Evolutionary conservation across 331 rosid species (phyloP).

Genomic region (Rosa hybrid): DNA sequence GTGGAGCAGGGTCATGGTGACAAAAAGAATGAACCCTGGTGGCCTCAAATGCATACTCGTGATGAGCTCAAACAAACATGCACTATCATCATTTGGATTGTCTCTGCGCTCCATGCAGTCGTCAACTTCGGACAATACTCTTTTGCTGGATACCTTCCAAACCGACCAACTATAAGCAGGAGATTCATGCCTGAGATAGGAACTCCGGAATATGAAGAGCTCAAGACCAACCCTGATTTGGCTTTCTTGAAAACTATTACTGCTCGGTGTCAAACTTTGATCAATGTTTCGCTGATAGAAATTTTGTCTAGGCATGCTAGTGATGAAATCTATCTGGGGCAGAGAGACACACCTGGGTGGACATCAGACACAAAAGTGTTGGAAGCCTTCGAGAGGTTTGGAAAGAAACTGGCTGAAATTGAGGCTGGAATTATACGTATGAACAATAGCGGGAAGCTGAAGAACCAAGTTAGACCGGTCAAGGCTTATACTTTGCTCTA

Average conservation of each 20-base stretch:
- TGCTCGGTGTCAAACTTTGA: neutral
- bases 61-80: neutral
- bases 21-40: neutral
- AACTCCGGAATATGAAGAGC: slow-evolving; percentile 9
- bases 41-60: slow-evolving; percentile 2
- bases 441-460: neutral
- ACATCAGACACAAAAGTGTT: neutral
- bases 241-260: slow-evolving; percentile 11
- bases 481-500: neutral
- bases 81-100: neutral
- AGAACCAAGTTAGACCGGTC: neutral
- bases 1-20: slow-evolving; percentile 3
- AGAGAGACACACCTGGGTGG: slow-evolving; percentile 4
- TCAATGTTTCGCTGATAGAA: neutral
- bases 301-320: neutral
- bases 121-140: slow-evolving; percentile 7
- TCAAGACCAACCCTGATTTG: slow-evolving; percentile 5
- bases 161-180: neutral
- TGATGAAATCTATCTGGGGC: neutral
- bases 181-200: slow-evolving; percentile 15
- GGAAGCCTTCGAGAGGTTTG: neutral
- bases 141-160: neutral
- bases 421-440: neutral
- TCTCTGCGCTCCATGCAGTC: slow-evolving; percentile 1
- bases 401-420: neutral